phyloP scores from a whole-genome alignment of 768 basidiomycete species.

The Mycena filopes region DNA sequence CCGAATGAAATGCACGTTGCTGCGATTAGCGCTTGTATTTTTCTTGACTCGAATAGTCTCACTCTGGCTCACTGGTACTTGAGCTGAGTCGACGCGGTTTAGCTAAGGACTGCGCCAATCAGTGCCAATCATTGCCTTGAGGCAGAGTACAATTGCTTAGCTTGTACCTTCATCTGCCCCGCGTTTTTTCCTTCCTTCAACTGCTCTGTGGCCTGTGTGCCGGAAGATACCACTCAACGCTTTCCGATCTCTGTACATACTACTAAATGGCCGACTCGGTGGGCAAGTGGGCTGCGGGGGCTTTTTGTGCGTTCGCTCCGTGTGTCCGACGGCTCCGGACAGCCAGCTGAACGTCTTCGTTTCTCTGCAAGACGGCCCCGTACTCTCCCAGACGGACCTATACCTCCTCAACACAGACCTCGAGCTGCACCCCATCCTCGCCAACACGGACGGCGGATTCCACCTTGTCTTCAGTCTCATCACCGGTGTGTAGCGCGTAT shows the following conservation, averaged over 20 bases:
- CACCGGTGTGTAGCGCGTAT: constrained; percentile 59
- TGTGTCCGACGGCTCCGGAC: background rate
- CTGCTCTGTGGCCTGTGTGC: background rate
- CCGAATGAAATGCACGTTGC: constrained; percentile 22
- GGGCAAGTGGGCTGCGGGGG: constrained; percentile 56
- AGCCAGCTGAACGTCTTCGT: background rate
- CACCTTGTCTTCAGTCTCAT: constrained; percentile 79
- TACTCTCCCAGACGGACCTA: constrained; percentile 82
- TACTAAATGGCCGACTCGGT: constrained; percentile 42
- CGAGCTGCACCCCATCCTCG: constrained; percentile 79
- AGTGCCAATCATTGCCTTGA: constrained; percentile 23
- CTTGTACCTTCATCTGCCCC: constrained; percentile 12
- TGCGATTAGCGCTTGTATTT: background rate
- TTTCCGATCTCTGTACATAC: constrained; percentile 25
- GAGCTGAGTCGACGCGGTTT: background rate
- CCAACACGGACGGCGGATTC: constrained; percentile 57
- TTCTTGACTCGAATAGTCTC: constrained; percentile 12
- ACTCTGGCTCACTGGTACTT: background rate
- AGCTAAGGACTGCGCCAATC: constrained; percentile 15
- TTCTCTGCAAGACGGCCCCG: constrained; percentile 71
- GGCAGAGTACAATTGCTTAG: constrained; percentile 8
- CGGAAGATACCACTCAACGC: background rate
- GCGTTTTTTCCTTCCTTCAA: constrained; percentile 7
- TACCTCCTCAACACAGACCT: constrained; percentile 79
- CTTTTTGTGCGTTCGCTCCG: constrained; percentile 51